Percentiles rank a stretch among this genome's conserved stretches.
Conservation (phyloP, 2,329 filamentous ascomycete species). For the Volutella citrinella region DNA sequence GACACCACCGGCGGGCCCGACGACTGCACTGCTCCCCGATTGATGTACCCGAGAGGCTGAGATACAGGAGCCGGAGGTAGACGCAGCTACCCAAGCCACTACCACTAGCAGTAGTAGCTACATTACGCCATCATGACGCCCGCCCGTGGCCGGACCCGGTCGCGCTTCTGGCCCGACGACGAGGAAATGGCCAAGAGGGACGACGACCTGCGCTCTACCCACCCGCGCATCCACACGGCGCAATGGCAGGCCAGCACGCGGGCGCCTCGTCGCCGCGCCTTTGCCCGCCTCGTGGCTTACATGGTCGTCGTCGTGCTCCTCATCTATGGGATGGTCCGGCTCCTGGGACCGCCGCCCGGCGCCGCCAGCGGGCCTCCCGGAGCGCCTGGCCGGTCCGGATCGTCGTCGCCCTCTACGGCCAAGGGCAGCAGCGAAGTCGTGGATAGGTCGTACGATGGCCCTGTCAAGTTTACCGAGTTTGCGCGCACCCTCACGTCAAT, state of each 20-base stretch:
- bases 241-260: slow-evolving; percentile 41
- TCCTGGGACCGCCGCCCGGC: slow-evolving; percentile 42
- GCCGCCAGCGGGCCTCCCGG: slow-evolving; percentile 4
- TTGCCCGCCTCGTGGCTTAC: slow-evolving; percentile 51
- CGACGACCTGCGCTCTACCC: slow-evolving; percentile 44
- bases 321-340: slow-evolving; percentile 43
- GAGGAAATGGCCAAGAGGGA: slow-evolving; percentile 60
- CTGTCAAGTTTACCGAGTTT: slow-evolving; percentile 66
- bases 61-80: no score
- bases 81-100: no score
- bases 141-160: slow-evolving; percentile 27
- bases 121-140: slow-evolving; percentile 36
- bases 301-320: slow-evolving; percentile 48
- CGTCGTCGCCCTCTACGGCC: slow-evolving; percentile 2
- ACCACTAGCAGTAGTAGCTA: no score
- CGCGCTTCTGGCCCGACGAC: slow-evolving; percentile 46
- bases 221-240: slow-evolving; percentile 23
- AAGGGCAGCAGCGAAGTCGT: slow-evolving; percentile 11
- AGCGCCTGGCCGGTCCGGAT: slow-evolving; percentile 6
- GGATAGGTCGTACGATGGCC: slow-evolving; percentile 61
- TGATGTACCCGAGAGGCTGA: no score
- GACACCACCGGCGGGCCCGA: no score
- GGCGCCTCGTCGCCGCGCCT: slow-evolving; percentile 47
- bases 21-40: no score
- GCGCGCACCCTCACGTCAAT: slow-evolving; percentile 61